Base-by-base conservation (phyloP, 1,284 basidiomycete genomes). In the Cystobasidiaceae sp. region DNA sequence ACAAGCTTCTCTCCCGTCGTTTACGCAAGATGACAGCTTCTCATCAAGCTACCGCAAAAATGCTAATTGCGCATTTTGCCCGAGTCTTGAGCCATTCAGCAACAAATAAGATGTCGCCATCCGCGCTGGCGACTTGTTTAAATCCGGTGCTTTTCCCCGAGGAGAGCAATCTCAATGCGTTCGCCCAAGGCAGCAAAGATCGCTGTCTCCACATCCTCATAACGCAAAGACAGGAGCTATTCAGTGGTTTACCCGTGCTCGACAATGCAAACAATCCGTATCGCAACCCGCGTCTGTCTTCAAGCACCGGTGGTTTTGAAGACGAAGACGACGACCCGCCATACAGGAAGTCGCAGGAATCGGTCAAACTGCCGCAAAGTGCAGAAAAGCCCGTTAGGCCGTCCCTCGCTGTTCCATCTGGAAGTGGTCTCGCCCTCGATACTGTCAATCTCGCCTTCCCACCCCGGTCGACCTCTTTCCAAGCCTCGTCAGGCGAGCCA, bases 21-120 rank as follows among this genome's bases (percentile, higher is more conserved):
- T 66, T 97, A 68, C 85, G 90, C 37, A 82, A 91, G 50, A 77
- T 97, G 30, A 89, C 93, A 0, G 78, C 84, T 0, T 86, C 97
- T 41, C 92, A 97, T 75, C 90, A 93, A 73, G 87, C 88, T 2
- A 93, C 92, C 0, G 82, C 97, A 71, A 88, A 86, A 71, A 84
- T 86, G 8, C 78, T 97, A n/a, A 79, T 96, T 17, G 89, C 94
- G 71, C 94, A 97, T 76, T 84, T 98, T 11, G 81, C 87, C 7
- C 83, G 86, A 25, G 85, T 98, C 4, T 85, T 86, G 1, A 79
- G 84, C 6, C 81, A 83, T 54, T 81, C 82, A 4, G 83, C 85
- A 21, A 83, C 83, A 75, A 97, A 96, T 77, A 97, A 96, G 79
- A 98, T 98, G 94, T 90, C 92, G 69, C 81, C 87, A 0, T 89